Percentiles rank a stretch among this genome's conserved stretches.
Evolutionary conservation across 2,329 filamentous ascomycete genomes (phyloP).

Genomic region (Albophoma yamanashiensis): DNA sequence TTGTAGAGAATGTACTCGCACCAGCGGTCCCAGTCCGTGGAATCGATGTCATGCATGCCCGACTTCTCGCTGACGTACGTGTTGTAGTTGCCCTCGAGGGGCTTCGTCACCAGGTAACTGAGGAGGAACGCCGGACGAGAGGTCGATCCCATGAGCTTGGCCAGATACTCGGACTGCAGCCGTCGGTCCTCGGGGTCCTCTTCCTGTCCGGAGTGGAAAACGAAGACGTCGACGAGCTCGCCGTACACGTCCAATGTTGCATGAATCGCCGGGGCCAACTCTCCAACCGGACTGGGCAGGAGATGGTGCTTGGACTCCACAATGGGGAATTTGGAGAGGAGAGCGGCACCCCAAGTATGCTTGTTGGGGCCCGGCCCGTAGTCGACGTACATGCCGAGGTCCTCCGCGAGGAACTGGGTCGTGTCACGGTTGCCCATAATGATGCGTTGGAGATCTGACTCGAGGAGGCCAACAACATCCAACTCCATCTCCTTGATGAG

Average conservation of each 20-base stretch:
- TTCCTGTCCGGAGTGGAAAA: constrained; percentile 98
- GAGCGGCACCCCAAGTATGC: constrained; percentile 90
- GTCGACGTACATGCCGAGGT: constrained; percentile 97
- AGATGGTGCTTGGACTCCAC: constrained; percentile 94
- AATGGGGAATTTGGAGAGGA: constrained; percentile 96
- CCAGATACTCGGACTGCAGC: constrained; percentile 75
- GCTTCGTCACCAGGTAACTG: constrained; percentile 86
- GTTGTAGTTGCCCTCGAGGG: constrained; percentile 89
- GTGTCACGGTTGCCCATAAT: constrained; percentile 99
- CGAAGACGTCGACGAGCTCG: constrained; percentile 81
- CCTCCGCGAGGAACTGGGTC: constrained; percentile 89
- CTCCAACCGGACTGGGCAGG: constrained; percentile 83
- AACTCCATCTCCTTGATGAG: constrained; percentile 88
- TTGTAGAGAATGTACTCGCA: constrained; percentile 99
- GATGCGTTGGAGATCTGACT: constrained; percentile 89
- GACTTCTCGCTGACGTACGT: constrained; percentile 79
- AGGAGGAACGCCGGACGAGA: constrained; percentile 74
- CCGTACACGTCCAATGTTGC: constrained; percentile 94
- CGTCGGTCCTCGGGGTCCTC: constrained; percentile 89
- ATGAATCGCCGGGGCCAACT: constrained; percentile 90
- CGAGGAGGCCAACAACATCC: constrained; percentile 92
- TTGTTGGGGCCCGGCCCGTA: constrained; percentile 97
- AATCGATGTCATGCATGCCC: constrained; percentile 93
- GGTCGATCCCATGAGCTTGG: constrained; percentile 77
- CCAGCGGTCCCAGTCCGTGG: constrained; percentile 91